Evolutionary conservation across 129 eudicot genomes (phyloP), one percentile per base, ranked within the genome.

Genomic region (Ambrosia artemisiifolia): DNA sequence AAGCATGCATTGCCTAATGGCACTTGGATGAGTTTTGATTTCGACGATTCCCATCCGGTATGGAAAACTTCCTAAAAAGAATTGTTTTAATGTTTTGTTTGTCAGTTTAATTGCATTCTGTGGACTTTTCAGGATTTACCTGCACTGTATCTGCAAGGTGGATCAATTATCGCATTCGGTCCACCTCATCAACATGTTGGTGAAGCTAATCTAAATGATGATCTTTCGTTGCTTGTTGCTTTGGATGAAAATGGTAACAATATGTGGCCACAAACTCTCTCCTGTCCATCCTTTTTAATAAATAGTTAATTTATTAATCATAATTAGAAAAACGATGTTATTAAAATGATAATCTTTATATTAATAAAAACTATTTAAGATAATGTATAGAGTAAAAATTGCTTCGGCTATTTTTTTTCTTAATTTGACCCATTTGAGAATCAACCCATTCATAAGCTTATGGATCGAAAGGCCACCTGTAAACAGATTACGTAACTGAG

Each of bases 11-110:
- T 94, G 75, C 99, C 97, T 14, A 84, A 64, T 63, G 99, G 97
- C 75, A 80, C 71, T 50, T 94, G 99, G 99, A 65, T 80, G 81
- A 88, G 85, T 81, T 90, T 94, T 78, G 97, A 94, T 82, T 94
- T 94, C 74, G 86, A 86, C 42, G 99, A 94, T 78, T 83, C 90
- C 49, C 96, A 94, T 90, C 99, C 97, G 67, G 99, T 94, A 94
- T 6, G 38, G 42, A 68, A 11, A 38, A 2, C 4, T 3, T 11
- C 20, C 12, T 9, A 5, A 40, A 40, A 33, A 63, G 13, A 63
- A 16, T 36, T 63, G 1, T 35, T 35, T 36, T 8, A 18, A 24
- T 34, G 11, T 63, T 32, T 72, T 80, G 18, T 66, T 30, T n/a
- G 11, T 13, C 32, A 5, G 11, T 62, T 43, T 18, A 18, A 68